Conservation (phyloP, 2,329 filamentous ascomycete species). For the Xylariaceae sp. region DNA sequence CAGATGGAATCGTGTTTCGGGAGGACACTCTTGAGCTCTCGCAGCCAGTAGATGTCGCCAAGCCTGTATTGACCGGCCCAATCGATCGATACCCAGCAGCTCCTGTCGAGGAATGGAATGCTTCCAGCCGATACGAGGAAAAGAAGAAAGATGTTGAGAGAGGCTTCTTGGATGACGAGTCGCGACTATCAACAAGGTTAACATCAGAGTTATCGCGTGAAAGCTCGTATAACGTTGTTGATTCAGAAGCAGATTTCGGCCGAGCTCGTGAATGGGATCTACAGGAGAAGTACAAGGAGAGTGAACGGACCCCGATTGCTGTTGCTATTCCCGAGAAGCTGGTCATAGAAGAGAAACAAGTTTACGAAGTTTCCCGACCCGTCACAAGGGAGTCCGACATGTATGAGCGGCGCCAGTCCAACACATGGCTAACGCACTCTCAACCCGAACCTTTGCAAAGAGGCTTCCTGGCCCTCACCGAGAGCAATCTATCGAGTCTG, state of each 20-base stretch:
- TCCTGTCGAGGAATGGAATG: conserved; percentile 21
- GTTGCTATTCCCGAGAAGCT: conserved; percentile 12
- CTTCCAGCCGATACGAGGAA: conserved; percentile 40
- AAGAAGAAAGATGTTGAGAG: conserved; percentile 38
- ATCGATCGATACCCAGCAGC: conserved; percentile 10
- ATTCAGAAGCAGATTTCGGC: conserved; percentile 16
- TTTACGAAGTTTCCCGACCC: conserved; percentile 27
- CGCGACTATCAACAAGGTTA: conserved; percentile 9
- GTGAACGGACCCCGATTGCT: conserved; percentile 18
- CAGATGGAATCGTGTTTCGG: conserved; percentile 27
- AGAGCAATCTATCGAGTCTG: conserved; percentile 37
- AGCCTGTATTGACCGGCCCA: conserved; percentile 14
- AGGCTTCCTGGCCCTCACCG: conserved; percentile 29
- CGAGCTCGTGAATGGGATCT: conserved; percentile 28
- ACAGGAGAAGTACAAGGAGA: conserved; percentile 33
- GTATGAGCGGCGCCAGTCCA: conserved; percentile 31
- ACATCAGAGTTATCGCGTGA: conserved; percentile 15
- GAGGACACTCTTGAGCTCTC: conserved; percentile 15
- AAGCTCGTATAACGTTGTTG: conserved; percentile 27
- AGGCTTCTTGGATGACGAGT: conserved; percentile 22
- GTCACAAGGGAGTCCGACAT: conserved; percentile 17
- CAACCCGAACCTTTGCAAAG: conserved; percentile 24
- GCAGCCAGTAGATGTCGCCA: background rate
- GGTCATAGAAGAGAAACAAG: conserved; percentile 24
- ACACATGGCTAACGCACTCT: conserved; percentile 32